Percentiles rank a stretch among this genome's conserved stretches.
Conservation (phyloP, 805 yeast genomes). For the Saccharomycopsis guyanensis region DNA sequence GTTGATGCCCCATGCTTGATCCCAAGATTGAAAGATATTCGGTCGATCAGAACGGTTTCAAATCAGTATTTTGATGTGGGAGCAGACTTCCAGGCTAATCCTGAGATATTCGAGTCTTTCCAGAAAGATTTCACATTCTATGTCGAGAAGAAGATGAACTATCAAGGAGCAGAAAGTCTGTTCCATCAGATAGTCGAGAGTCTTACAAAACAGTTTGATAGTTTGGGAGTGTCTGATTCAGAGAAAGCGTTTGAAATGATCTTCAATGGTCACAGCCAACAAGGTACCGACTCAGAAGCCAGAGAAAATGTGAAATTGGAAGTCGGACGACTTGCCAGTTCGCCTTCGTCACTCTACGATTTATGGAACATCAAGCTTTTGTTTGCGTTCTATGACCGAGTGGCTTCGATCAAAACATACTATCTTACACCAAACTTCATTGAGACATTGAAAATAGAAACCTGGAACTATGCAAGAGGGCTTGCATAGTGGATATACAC, state of each 20-base stretch:
- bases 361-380: constrained; percentile 56
- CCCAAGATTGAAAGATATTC: constrained; percentile 49
- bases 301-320: constrained; percentile 52
- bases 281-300: constrained; percentile 5
- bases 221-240: neutral
- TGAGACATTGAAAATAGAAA: constrained; percentile 41
- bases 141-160: constrained; percentile 41
- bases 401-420: constrained; percentile 30
- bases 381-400: constrained; percentile 50
- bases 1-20: constrained; percentile 58
- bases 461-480: constrained; percentile 28
- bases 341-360: constrained; percentile 42
- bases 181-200: constrained; percentile 24
- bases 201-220: constrained; percentile 5
- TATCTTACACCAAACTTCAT: constrained; percentile 44
- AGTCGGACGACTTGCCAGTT: constrained; percentile 34
- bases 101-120: constrained; percentile 32
- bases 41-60: constrained; percentile 38
- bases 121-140: constrained; percentile 39
- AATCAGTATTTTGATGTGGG: constrained; percentile 47
- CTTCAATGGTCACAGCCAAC: constrained; percentile 6
- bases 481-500: neutral
- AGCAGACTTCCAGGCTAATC: constrained; percentile 36
- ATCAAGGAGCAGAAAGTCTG: constrained; percentile 31
- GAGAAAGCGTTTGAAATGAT: constrained; percentile 16